Evolutionary conservation across 805 yeast genomes (phyloP), one percentile per base, ranked within the genome.

Genomic region (Metschnikowia santaceciliae): DNA sequence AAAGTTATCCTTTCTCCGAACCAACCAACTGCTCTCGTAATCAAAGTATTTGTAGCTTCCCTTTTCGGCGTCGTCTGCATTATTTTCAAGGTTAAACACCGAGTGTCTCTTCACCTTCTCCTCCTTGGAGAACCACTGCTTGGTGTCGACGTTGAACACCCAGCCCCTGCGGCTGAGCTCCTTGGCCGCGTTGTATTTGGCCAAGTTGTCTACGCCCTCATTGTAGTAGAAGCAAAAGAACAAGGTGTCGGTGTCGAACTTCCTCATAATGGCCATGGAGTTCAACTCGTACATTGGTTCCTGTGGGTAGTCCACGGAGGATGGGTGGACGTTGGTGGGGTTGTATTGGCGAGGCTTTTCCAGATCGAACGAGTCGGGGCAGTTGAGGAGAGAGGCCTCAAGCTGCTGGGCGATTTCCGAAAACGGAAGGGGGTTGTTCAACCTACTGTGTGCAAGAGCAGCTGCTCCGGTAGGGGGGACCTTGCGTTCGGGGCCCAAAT

Each of bases 281-380:
- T 82, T 85, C 49, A 80, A 72, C 63, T 82, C 88, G 51, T 82
- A 81, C 68, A 83, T 76, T 32, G 91, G 91, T 54, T 87, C 94
- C 63, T 84, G 89, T 2, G 99, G 99, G 69, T 89, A 94, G 68
- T 85, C 88, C 20, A 87, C 80, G 36, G 94, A 88, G 6, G 96
- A 89, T 26, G 97, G 96, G 63, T 87, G 95, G 48, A 95, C 95
- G 58, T 83, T 82, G 20, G 80, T 78, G 6, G 97, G 92, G 45
- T 79, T 80, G 65, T 90, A 84, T 64, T 80, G 78, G 54, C 85
- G 80, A 15, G 97, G 96, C 59, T 76, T 80, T 61, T 92, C 97
- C 2, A 96, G 85, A 65, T 92, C 96, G 52, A 84, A 79, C 0
- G 98, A 88, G 69, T 94, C 98, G 0, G 99, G 98, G 65, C 97